Base-by-base conservation (phyloP, 2,329 filamentous ascomycete species). In the Bipolaris victoriae region DNA sequence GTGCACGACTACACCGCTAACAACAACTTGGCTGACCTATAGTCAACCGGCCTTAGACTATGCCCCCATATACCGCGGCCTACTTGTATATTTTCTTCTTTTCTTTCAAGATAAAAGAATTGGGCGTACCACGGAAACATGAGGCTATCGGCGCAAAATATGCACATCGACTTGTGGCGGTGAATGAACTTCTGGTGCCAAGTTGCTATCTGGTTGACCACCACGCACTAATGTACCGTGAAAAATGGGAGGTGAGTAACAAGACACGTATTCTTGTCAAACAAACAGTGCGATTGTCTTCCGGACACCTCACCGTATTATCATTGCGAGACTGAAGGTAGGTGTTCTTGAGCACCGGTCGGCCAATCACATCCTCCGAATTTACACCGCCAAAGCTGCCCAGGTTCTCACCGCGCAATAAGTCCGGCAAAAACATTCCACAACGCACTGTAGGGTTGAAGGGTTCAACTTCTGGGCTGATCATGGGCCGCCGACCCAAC, bases 401-500 rank as follows among this genome's bases (percentile, higher is more conserved):
- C 49, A 51, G 49, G 44, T 52, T 22, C 54, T 57, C 49, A 57
- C 54, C 54, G 54, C 54, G 49, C 46, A 41, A 57, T 57, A 53
- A 51, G 52, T 52, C 44, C 54, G 49, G 54, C 54, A 57, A 52
- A 53, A 57, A 57, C 51, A 48, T 57, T 57, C 49, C 54, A 36
- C 45, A 45, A 48, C 49, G 29, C 54, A 57, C 54, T 40, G 52
- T 44, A 57, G 37, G 39, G 39, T 53, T 37, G 36, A 57, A 48
- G 39, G 31, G 40, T 26, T 35, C 54, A 53, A 48, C 44, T 37
- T 20, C 31, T 53, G 54, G 53, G 49, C 57, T 61, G 51, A 65
- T 49, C 61, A 94, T 94, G 91, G 91, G 91, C 74, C 86, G 91
- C 73, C 89, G 89, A 78, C 91, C 91, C 64, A 94, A 95, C 77